Conservation (phyloP, 2,329 filamentous ascomycete species). For the Pseudocercospora musae region DNA sequence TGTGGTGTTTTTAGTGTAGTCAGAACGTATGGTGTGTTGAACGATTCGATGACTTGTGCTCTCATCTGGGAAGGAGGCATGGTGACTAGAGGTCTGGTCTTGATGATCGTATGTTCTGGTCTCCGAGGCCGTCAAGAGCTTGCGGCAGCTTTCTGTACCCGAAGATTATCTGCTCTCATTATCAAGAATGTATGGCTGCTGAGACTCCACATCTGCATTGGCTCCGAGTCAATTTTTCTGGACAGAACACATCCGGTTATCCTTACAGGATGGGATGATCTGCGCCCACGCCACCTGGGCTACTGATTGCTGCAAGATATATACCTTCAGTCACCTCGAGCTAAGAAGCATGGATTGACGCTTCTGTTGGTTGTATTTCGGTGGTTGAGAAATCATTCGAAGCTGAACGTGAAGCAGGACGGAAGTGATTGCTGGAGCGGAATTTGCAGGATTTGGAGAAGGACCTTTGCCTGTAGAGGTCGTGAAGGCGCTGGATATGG, state of each 20-base stretch:
- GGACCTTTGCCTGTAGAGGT: constrained; percentile 69
- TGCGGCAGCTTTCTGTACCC: too few relatives aligned
- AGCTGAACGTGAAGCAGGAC: constrained; percentile 42
- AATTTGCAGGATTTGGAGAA: constrained; percentile 57
- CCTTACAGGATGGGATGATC: too few relatives aligned
- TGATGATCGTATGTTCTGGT: too few relatives aligned
- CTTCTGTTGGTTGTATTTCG: constrained; percentile 68
- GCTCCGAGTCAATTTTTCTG: too few relatives aligned
- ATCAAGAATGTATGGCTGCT: too few relatives aligned
- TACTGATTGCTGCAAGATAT: too few relatives aligned
- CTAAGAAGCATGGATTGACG: constrained; percentile 46
- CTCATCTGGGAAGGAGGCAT: constrained; percentile 35
- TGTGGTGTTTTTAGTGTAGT: constrained; percentile 37
- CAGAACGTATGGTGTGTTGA: constrained; percentile 43
- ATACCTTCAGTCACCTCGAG: constrained; percentile 17
- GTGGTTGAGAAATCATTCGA: constrained; percentile 68
- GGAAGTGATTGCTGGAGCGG: constrained; percentile 48
- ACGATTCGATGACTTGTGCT: constrained; percentile 42
- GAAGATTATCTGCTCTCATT: too few relatives aligned
- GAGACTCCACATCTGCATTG: too few relatives aligned
- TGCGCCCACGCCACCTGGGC: too few relatives aligned
- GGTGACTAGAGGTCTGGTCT: too few relatives aligned
- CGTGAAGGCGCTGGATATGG: constrained; percentile 67
- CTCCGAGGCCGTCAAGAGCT: too few relatives aligned
- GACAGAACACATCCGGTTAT: too few relatives aligned